Evolutionary conservation across 1,139 yeast genomes (phyloP), one percentile per base, ranked within the genome.

Genomic region (Sugiyamaella xylanicola): DNA sequence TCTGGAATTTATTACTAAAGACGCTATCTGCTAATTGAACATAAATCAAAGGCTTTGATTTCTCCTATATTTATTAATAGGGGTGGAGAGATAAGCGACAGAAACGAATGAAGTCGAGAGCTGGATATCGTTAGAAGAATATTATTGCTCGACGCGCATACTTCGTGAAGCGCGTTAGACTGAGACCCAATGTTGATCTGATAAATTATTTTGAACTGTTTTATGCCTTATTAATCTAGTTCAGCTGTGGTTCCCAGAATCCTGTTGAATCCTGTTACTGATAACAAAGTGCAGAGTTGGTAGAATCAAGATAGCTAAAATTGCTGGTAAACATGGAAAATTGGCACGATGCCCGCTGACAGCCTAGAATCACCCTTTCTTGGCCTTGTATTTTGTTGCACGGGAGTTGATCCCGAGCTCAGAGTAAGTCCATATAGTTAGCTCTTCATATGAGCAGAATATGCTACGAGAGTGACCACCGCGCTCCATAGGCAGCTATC

Each of bases 381-480:
- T 35, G 70, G 71, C 21, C 60, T 63, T 46, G 64, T 65, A 8
- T 61, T 70, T 44, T 68, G 72, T 59, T 68, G 71, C 48, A 70
- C 73, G 2, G 65, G 69, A 3, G 59, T 70, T 4, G 64, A 64
- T 16, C 57, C 65, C 13, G 66, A 62, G 8, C 49, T 56, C 22
- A 52, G 67, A 44, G 70, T 66, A 57, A 40, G 66, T n/a, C n/a
- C n/a, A n/a, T n/a, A n/a, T n/a, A n/a, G n/a, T n/a, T n/a, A 13
- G 17, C 5, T 9, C 17, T 4, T 21, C 13, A 27, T 40, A 4
- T 3, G 32, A 4, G 32, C 32, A 25, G 9, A 25, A 25, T 25
- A 11, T 5, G 32, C 9, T 25, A 5, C 11, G 32, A 11, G 32
- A 11, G 9, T 25, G 11, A 5, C 40, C n/a, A 21, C 29, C 20